Evolutionary conservation across 2,329 filamentous ascomycete genomes (phyloP), one percentile per base, ranked within the genome.

Genomic region (Blastomyces silverae): DNA sequence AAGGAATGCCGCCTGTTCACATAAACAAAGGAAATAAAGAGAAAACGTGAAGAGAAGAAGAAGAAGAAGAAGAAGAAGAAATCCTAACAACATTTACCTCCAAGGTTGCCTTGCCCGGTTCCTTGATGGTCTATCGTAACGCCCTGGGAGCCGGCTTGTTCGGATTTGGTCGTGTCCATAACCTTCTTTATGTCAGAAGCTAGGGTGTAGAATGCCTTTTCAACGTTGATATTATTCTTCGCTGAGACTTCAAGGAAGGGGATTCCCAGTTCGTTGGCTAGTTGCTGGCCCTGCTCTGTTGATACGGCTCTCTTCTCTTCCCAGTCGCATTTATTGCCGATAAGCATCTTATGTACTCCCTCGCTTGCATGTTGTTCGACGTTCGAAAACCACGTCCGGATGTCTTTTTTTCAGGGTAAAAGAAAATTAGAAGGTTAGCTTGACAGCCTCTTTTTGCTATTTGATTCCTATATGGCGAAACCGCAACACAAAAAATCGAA

Each of bases 301-400:
- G 91, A 92, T 53, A 99, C 90, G 64, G 90, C 92, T 71, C 94
- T 89, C 85, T 97, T 97, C 81, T 99, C 94, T 80, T 97, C 94
- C 94, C 94, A 97, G 80, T 99, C 94, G 81, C 94, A 99, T 82
- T 99, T 99, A 85, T 99, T 99, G 77, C 94, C 94, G 71, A 99
- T 97, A 70, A 99, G 86, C 76, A 99, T 97, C 84, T 97, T 99
- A 87, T 97, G 97, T 76, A 99, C 94, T 73, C 94, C 94, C 81
- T 97, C 94, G 73, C 91, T 96, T 66, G 94, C 94, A 81, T 99
- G 92, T 79, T 96, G 92, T 78, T 97, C 92, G 72, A 97, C 92
- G 80, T 99, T 97, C 76, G 92, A 92, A 82, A 99, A 99, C 94
- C 94, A 99, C 70, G 94, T 97, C 75, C 92, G 89, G 79, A 99